Evolutionary conservation across 164 flowering plant genomes (phyloP).

Genomic region (Magnolia kwangsiensis): DNA sequence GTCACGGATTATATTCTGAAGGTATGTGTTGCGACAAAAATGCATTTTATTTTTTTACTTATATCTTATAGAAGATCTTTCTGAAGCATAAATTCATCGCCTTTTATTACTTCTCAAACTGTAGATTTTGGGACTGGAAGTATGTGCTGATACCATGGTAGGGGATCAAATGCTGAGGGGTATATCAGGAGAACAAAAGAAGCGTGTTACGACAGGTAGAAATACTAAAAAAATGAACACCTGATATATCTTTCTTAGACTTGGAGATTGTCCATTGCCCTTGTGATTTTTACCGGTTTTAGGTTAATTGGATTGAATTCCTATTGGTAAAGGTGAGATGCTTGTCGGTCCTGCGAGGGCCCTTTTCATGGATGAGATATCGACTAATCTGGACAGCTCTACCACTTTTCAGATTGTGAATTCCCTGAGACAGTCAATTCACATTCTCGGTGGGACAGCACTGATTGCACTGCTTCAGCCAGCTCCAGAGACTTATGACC

Average conservation of each 20-base stretch:
- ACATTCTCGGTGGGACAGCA: slow-evolving; percentile 57
- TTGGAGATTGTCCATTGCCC: background rate
- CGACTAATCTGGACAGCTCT: slow-evolving; percentile 81
- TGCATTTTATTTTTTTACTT: background rate
- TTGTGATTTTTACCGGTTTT: background rate
- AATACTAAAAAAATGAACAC: background rate
- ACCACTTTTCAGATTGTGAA: slow-evolving; percentile 75
- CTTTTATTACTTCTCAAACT: background rate
- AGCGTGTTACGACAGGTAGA: slow-evolving; percentile 30
- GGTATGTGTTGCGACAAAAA: slow-evolving; percentile 7
- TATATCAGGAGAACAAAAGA: slow-evolving; percentile 29
- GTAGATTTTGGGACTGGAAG: slow-evolving; percentile 28
- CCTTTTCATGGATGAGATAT: slow-evolving; percentile 87
- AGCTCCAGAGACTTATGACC: slow-evolving; percentile 75
- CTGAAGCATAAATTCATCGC: background rate
- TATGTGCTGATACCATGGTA: slow-evolving; percentile 29
- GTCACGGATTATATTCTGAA: slow-evolving; percentile 24
- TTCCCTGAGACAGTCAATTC: slow-evolving; percentile 46
- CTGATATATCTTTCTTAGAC: background rate
- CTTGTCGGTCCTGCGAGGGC: slow-evolving; percentile 73
- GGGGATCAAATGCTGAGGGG: slow-evolving; percentile 29
- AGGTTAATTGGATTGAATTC: background rate
- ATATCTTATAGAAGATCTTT: background rate
- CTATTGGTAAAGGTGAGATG: slow-evolving; percentile 55
- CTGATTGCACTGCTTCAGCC: slow-evolving; percentile 82